Percentiles rank a stretch among this genome's conserved stretches.
Evolutionary conservation across 2,329 filamentous ascomycete species (phyloP).

Genomic region (Westerdykella aurantiaca): DNA sequence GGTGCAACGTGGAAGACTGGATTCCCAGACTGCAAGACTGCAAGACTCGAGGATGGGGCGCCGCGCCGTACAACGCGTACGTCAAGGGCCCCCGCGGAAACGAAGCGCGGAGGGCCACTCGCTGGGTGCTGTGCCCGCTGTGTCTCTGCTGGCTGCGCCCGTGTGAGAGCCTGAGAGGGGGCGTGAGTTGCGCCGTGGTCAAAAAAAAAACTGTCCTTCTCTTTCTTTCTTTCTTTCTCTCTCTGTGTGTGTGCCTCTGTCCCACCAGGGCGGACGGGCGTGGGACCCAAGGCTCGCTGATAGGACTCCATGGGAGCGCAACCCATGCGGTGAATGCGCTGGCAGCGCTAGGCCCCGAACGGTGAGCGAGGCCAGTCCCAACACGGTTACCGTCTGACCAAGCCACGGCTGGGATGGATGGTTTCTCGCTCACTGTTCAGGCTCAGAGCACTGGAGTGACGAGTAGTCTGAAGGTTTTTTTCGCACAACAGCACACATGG

Average conservation of each 20-base stretch:
- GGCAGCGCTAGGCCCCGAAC: not conserved
- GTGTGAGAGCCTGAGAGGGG: not conserved
- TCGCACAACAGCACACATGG: no score
- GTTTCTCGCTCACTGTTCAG: not conserved
- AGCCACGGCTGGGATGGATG: not conserved
- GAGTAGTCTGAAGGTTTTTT: no score
- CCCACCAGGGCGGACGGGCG: not conserved
- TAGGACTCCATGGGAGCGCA: not conserved
- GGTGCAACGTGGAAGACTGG: no score
- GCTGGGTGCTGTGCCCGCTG: no score
- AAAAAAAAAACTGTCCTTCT: not conserved
- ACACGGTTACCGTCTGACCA: not conserved
- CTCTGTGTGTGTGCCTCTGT: not conserved
- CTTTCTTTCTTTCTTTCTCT: not conserved
- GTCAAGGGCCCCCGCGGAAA: no score
- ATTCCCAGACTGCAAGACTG: no score
- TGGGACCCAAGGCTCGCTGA: not conserved
- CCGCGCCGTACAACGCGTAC: no score
- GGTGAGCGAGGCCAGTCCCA: not conserved
- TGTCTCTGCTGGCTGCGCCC: no score
- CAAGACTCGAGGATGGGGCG: no score
- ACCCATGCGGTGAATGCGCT: not conserved
- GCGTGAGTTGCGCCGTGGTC: not conserved
- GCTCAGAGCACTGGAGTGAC: not conserved
- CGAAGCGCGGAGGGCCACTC: no score